Evolutionary conservation across 176 grass and related monocot genomes (phyloP), one percentile per base, ranked within the genome.

Genomic region (Carex littledalei): DNA sequence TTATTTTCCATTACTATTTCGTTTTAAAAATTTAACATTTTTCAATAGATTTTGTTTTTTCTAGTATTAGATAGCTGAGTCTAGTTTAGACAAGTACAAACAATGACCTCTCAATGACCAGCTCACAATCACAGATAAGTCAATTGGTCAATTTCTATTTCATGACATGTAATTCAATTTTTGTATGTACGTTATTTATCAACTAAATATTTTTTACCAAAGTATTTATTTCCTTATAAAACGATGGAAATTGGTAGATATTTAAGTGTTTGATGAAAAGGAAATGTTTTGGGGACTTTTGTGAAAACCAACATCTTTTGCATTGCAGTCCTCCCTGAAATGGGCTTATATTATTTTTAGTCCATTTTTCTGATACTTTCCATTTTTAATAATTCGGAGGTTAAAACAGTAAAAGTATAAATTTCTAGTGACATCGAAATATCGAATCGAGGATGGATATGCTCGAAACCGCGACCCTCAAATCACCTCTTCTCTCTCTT

Each of bases 371-470:
- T 59, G 4, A 13, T n/a, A 8, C 16, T 35, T 35, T 67, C 5
- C 3, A 17, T 37, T 37, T 73, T 73, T 18, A 73, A 3, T 3
- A 76, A 54, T 15, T 55, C 0, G 5, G 17, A 77, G 73, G 73
- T 55, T 77, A 53, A 4, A 29, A 17, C 8, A 54, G 45, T 34
- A 31, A 59, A 56, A 47, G 0, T 41, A 18, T 50, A 77, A 26
- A 66, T 11, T 35, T 60, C 71, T 49, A 50, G 79, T 47, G 59
- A 41, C 11, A 82, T 82, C 62, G 79, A 81, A 60, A 41, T 4
- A 82, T 82, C 62, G 79, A 81, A 60, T 81, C 8, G 9, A 21
- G 59, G 34, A 82, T 65, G 56, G 59, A 82, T 82, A 82, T 50
- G 37, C 79, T 65, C 34, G 41, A 82, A 82, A 63, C 37, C 63